Evolutionary conservation across 1,284 basidiomycete species (phyloP).

Genomic region (Austroboletus novae-zelandiae): DNA sequence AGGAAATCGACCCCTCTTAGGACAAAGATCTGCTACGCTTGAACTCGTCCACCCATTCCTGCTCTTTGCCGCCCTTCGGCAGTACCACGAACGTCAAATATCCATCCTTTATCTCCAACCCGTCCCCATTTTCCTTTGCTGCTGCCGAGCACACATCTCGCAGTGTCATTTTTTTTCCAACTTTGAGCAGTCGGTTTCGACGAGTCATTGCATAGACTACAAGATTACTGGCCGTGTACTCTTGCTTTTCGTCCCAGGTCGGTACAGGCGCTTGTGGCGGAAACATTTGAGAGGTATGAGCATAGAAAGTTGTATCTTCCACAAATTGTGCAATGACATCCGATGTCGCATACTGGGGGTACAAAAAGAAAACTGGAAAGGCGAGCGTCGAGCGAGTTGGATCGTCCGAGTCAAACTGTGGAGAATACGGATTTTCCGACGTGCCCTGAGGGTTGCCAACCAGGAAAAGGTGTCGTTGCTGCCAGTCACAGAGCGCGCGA

Average conservation of each 20-base stretch:
- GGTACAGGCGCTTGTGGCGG: conserved; percentile 62
- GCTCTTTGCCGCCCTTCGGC: conserved; percentile 80
- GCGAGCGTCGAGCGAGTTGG: conserved; percentile 60
- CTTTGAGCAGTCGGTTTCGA: conserved; percentile 76
- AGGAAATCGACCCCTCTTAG: conserved; percentile 15
- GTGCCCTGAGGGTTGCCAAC: conserved; percentile 59
- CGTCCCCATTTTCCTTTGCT: conserved; percentile 60
- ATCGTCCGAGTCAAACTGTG: conserved; percentile 64
- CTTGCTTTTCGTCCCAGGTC: conserved; percentile 75
- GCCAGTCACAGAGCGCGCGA: conserved; percentile 7
- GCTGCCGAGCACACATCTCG: conserved; percentile 71
- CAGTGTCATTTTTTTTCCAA: conserved; percentile 87
- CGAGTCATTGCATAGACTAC: conserved; percentile 84
- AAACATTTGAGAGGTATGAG: conserved; percentile 83
- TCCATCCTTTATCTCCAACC: conserved; percentile 84
- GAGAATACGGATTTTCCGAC: conserved; percentile 51
- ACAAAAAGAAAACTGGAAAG: conserved; percentile 89
- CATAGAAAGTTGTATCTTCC: conserved; percentile 81
- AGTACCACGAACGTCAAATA: conserved; percentile 84
- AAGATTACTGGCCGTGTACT: conserved; percentile 70
- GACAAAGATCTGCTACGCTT: conserved; percentile 54
- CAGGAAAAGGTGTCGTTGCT: conserved; percentile 67
- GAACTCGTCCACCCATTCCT: conserved; percentile 87
- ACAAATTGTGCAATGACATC: conserved; percentile 88
- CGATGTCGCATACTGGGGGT: conserved; percentile 86